Percentiles rank a stretch among this genome's conserved stretches.
Conservation (phyloP, 306 rosid genomes). For the Casuarina cunninghamiana region DNA sequence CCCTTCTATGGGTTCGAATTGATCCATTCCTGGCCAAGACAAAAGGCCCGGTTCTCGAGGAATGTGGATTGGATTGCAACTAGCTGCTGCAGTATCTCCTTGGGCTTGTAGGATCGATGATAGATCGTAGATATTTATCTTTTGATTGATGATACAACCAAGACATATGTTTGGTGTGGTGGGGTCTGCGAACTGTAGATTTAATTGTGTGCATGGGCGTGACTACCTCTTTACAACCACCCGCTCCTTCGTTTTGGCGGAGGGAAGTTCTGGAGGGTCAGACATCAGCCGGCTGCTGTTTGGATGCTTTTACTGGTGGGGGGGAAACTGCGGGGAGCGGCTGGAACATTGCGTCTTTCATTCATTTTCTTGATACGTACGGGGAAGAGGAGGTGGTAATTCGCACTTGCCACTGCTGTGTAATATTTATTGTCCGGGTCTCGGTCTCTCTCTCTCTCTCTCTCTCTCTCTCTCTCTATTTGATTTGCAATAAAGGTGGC, state of each 20-base stretch:
- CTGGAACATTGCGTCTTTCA: conserved; percentile 8
- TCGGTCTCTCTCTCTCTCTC: conserved; percentile 10
- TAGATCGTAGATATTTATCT: neutral
- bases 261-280: neutral
- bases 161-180: conserved; percentile 1
- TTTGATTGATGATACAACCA: neutral
- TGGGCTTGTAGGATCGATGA: neutral
- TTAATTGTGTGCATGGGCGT: conserved; percentile 14
- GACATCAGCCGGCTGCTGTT: conserved; percentile 7
- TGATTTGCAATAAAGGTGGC: conserved; percentile 25
- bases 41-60: conserved; percentile 53
- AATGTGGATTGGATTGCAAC: conserved; percentile 74
- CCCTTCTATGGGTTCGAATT: conserved; percentile 64
- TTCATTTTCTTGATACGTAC: conserved; percentile 18
- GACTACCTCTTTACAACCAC: conserved; percentile 1
- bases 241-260: neutral
- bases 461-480: neutral
- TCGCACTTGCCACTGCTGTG: conserved; percentile 14
- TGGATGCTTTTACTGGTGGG: neutral
- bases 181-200: conserved; percentile 30
- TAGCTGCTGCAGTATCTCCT: conserved; percentile 27
- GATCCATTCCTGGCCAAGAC: conserved; percentile 62
- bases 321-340: conserved; percentile 21
- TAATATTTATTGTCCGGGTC: conserved; percentile 5
- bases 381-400: conserved; percentile 18